A percentile compares a stretch with the other conserved stretches of the same genome.
Evolutionary conservation across 768 basidiomycete genomes (phyloP).

Genomic region (Boletus subcaerulescens): DNA sequence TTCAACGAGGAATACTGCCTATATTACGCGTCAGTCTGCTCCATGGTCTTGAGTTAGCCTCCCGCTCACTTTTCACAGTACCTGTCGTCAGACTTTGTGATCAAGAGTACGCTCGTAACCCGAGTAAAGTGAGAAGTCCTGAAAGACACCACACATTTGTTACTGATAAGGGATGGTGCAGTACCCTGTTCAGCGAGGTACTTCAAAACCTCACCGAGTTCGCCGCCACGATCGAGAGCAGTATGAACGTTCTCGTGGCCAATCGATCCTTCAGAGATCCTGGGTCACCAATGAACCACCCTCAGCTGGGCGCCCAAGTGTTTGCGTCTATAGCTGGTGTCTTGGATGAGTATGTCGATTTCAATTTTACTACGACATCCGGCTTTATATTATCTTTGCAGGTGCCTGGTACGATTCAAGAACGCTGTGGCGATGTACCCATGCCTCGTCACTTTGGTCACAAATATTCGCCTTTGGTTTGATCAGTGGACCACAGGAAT

Average conservation of each 20-base stretch:
- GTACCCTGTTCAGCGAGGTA: constrained; percentile 45
- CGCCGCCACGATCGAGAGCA: constrained; percentile 37
- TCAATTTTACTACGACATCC: constrained; percentile 16
- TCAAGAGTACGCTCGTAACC: constrained; percentile 52
- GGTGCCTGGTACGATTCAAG: constrained; percentile 59
- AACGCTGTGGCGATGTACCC: constrained; percentile 48
- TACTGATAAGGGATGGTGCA: constrained; percentile 20
- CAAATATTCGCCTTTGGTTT: constrained; percentile 44
- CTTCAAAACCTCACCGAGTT: constrained; percentile 46
- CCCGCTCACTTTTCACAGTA: constrained; percentile 38
- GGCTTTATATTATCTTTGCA: constrained; percentile 19
- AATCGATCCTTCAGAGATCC: constrained; percentile 35
- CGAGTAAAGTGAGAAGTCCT: constrained; percentile 45
- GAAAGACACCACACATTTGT: background rate
- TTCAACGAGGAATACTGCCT: constrained; percentile 55
- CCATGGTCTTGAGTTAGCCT: background rate
- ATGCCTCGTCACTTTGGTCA: constrained; percentile 38
- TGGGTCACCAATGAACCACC: background rate
- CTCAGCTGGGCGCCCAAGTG: constrained; percentile 39
- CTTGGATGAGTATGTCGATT: constrained; percentile 46
- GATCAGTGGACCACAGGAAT: constrained; percentile 47
- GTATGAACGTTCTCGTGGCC: constrained; percentile 34
- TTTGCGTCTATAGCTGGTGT: constrained; percentile 46
- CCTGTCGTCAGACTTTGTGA: constrained; percentile 54
- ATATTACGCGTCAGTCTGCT: constrained; percentile 43